Evolutionary conservation across 495 filamentous ascomycete species (phyloP).

Genomic region (Neurospora africana): DNA sequence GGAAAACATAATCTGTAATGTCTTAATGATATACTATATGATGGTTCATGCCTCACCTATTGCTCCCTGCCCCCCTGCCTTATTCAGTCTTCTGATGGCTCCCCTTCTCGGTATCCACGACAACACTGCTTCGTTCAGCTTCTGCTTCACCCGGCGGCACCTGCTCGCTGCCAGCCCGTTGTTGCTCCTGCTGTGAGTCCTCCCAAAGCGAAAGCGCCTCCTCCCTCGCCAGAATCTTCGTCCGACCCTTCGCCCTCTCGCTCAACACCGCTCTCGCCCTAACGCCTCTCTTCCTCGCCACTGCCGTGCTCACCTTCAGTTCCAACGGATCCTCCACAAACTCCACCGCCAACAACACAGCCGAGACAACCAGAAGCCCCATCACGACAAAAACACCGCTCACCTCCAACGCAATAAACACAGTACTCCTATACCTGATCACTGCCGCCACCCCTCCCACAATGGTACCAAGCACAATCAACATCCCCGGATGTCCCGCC

Average conservation of each 20-base stretch:
- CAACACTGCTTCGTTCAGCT: neutral
- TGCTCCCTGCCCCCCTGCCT: neutral
- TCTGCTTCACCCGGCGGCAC: neutral
- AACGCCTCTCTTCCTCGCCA: neutral
- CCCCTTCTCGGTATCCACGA: neutral
- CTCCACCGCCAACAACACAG: conserved; percentile 8
- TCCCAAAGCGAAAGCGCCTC: neutral
- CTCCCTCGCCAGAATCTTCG: neutral
- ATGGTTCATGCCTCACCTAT: neutral
- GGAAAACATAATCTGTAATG: neutral
- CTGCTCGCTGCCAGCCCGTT: neutral
- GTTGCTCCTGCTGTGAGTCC: neutral
- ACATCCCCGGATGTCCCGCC: conserved; percentile 10
- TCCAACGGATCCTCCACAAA: conserved; percentile 11
- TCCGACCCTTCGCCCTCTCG: neutral
- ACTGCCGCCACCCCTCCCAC: conserved; percentile 9
- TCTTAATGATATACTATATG: neutral
- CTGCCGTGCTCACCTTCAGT: conserved; percentile 1
- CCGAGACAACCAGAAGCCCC: conserved; percentile 2
- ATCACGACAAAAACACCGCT: conserved; percentile 16
- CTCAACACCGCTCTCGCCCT: neutral
- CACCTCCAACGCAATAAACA: conserved; percentile 23
- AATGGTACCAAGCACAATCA: neutral
- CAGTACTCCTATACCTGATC: conserved; percentile 13
- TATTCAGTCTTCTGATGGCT: neutral